Base-by-base conservation (phyloP, 495 filamentous ascomycete species). In the Thermochaetoides thermophila region DNA sequence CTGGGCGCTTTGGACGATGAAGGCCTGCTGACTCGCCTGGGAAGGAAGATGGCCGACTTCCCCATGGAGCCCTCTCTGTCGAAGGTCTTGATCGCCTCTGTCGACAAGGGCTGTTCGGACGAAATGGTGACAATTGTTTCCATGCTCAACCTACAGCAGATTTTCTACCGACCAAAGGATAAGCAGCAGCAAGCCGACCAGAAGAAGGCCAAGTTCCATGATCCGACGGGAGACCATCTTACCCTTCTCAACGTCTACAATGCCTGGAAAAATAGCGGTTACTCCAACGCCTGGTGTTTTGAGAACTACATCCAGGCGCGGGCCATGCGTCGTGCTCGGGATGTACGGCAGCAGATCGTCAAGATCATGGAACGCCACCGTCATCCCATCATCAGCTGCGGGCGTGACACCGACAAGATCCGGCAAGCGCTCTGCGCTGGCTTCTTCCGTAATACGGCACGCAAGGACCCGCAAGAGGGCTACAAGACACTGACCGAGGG, bases 281-380 rank as follows among this genome's bases (percentile, higher is more conserved):
- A 74, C 54, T 74, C 72, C 27, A 83, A 74, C 32, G 71, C 89
- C 2, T 99, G 91, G 91, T 96, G 91, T 45, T 83, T 81, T 35
- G 91, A 99, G 45, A 95, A 99, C 51, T 99, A 91, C 57, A 91
- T 99, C 45, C 89, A 99, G 48, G 84, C 81, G 5, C 73, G 84
- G 5, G 69, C 69, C 9, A 92, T 99, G 68, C 69, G 72, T 25
- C 76, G 89, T 10, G 86, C 81, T 3, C 81, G 91, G 49, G 89
- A 99, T 52, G 84, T 96, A 0, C 72, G 91, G 8, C 72, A 85
- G 28, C 89, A 99, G 55, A 69, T 99, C 2, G 73, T 87, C 11
- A 79, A 81, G 44, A 95, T 96, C 48, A 84, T 99, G 78, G 71
- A 82, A 19, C 69, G 89, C 3, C 89, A 96, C 45, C 74, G 74